A percentile compares a stretch with the other conserved stretches of the same genome.
phyloP scores from a whole-genome alignment of 2,329 filamentous ascomycete species.

The Acrocalymma vagum region DNA sequence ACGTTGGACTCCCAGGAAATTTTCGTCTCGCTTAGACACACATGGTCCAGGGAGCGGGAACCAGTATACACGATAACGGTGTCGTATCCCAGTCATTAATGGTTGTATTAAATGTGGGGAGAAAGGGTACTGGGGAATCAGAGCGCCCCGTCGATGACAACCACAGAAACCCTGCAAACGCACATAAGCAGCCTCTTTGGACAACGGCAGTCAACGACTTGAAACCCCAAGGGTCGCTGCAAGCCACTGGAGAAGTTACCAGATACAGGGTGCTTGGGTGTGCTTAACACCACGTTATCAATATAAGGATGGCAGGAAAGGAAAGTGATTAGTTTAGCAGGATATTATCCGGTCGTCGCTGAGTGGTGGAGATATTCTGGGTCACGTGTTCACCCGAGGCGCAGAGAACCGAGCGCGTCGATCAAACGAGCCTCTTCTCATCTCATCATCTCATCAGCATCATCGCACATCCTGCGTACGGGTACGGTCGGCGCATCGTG shows the following conservation, averaged over 20 bases:
- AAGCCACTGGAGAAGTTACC: conserved; percentile 9
- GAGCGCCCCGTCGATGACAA: conserved; percentile 6
- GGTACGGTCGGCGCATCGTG: conserved; percentile 3
- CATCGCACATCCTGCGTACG: conserved; percentile 9
- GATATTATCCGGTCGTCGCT: no score
- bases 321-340: no score
- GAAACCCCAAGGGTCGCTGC: conserved; percentile 8
- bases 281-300: conserved; percentile 9
- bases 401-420: conserved; percentile 2
- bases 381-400: no score
- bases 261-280: conserved; percentile 2
- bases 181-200: conserved; percentile 18
- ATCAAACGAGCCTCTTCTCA: conserved; percentile 12
- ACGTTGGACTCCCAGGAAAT: no score
- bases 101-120: conserved; percentile 17
- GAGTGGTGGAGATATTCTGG: no score
- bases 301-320: no score
- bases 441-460: conserved; percentile 10
- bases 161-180: conserved; percentile 17
- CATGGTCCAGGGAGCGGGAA: conserved; percentile 18
- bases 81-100: conserved; percentile 21
- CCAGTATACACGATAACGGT: conserved; percentile 16
- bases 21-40: conserved; percentile 22
- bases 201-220: conserved; percentile 6
- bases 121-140: conserved; percentile 7